Percentiles rank a stretch among this genome's conserved stretches.
Evolutionary conservation across 805 yeast species (phyloP).

Genomic region (Wickerhamomyces bovis): DNA sequence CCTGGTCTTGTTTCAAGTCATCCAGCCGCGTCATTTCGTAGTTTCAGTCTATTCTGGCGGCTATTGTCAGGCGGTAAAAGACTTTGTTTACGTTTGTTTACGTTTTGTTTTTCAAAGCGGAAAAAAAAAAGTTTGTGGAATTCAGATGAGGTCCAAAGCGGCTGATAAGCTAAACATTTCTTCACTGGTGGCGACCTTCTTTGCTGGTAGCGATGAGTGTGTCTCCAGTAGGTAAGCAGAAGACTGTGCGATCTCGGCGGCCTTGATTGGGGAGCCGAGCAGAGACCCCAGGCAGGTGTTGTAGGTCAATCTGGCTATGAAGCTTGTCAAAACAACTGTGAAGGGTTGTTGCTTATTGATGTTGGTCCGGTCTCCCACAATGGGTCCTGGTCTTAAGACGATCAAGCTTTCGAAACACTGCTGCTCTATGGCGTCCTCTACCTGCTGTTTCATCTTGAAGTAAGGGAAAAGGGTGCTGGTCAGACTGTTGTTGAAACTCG

Average conservation of each 20-base stretch:
- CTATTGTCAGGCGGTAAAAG: too few relatives aligned
- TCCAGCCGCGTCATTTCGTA: slow-evolving; percentile 23
- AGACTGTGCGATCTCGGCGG: slow-evolving; percentile 14
- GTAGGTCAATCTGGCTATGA: slow-evolving; percentile 13
- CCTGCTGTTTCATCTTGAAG: slow-evolving; percentile 57
- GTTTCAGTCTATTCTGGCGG: neutral
- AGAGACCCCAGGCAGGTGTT: slow-evolving; percentile 7
- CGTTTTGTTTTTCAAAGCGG: too few relatives aligned
- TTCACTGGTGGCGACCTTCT: slow-evolving; percentile 1
- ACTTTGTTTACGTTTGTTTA: neutral
- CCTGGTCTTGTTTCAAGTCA: slow-evolving; percentile 31
- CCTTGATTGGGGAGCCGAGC: slow-evolving; percentile 15
- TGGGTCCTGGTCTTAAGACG: slow-evolving; percentile 69
- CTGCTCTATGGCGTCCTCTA: slow-evolving; percentile 57
- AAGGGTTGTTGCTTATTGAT: neutral
- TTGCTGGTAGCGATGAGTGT: neutral
- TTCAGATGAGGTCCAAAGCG: neutral
- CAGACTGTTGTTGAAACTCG: slow-evolving; percentile 51
- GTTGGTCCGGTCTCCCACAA: slow-evolving; percentile 26
- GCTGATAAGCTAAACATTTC: slow-evolving; percentile 2
- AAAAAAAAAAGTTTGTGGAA: too few relatives aligned
- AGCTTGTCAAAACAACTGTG: slow-evolving; percentile 2
- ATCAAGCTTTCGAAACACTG: slow-evolving; percentile 61
- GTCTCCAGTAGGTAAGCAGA: slow-evolving; percentile 13
- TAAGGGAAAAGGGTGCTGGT: slow-evolving; percentile 50